Evolutionary conservation across 257 asterid species (phyloP), one percentile per base, ranked within the genome.

Genomic region (Forsythia suspensa): DNA sequence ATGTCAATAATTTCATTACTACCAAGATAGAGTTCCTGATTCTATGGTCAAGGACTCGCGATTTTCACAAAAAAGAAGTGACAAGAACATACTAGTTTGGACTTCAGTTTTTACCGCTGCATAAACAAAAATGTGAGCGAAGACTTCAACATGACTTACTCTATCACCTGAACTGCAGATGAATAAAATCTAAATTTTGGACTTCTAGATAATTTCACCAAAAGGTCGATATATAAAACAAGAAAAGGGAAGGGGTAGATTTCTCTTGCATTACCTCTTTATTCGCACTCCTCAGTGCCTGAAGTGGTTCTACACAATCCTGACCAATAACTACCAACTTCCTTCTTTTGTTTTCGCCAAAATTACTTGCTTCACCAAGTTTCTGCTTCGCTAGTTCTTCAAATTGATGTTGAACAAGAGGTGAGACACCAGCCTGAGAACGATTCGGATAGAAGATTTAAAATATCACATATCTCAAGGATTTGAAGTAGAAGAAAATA

Each of bases 281-380:
- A 63, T 63, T 63, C 61, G 93, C 93, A 16, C 81, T 85, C 75
- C 85, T 87, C 86, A 96, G 88, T 80, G 99, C 99, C 89, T 94
- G 90, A 71, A 96, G 98, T 59, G 99, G 99, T 83, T 96, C 98
- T 63, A 96, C 88, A 12, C 91, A 91, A 77, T 96, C 95, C 84
- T 92, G 99, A 71, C 99, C 99, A 78, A 94, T 92, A 52, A 96
- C 96, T 72, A 90, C 87, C 87, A 96, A 51, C 77, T 84, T 91
- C 76, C 91, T 84, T 86, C 40, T 63, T 29, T 90, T 92, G 72
- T 80, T 81, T 29, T 84, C 87, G n/a, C 74, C 86, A n/a, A 83
- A 51, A 71, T 75, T 79, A 81, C 76, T 83, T 29, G 76, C 44
- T 41, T 82, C 81, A 41, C 75, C 86, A 74, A 55, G 40, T 75